Conservation (phyloP, 805 yeast species). For the Schizosaccharomyces cryophilus region DNA sequence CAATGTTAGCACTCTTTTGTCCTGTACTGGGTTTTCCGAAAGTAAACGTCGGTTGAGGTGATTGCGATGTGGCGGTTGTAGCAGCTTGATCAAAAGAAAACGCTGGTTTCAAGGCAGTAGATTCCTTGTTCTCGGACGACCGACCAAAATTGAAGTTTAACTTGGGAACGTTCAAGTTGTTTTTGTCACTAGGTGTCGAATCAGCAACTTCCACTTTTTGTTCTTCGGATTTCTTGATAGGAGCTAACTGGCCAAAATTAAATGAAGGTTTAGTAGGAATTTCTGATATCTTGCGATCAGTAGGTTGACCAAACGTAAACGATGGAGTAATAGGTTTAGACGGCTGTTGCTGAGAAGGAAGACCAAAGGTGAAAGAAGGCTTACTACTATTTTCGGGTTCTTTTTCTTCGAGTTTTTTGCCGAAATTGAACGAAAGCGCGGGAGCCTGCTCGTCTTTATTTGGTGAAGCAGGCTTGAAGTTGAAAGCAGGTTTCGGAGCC, state of each 20-base stretch:
- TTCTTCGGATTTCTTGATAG: neutral
- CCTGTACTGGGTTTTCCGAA: no score
- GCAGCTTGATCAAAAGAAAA: neutral
- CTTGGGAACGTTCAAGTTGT: neutral
- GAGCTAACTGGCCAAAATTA: neutral
- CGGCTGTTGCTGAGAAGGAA: no score
- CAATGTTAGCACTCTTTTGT: no score
- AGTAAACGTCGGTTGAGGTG: neutral
- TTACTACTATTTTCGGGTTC: no score
- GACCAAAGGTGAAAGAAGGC: no score
- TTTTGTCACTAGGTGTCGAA: neutral
- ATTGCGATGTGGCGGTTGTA: neutral
- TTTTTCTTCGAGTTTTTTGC: no score
- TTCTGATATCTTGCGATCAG: neutral
- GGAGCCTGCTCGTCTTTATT: no score
- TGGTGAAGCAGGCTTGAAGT: no score
- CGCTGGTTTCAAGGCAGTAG: neutral
- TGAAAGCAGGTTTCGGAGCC: neutral
- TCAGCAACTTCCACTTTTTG: neutral
- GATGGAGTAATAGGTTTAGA: neutral
- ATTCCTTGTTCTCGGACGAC: no score
- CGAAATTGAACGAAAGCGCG: no score
- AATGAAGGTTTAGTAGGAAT: neutral
- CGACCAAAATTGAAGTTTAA: no score
- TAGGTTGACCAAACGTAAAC: neutral